These are phyloP conservation scores for Kwoniella dendrophila DNA, from an alignment of 768 basidiomycete genomes.

Conservation along the genomic window DNA sequence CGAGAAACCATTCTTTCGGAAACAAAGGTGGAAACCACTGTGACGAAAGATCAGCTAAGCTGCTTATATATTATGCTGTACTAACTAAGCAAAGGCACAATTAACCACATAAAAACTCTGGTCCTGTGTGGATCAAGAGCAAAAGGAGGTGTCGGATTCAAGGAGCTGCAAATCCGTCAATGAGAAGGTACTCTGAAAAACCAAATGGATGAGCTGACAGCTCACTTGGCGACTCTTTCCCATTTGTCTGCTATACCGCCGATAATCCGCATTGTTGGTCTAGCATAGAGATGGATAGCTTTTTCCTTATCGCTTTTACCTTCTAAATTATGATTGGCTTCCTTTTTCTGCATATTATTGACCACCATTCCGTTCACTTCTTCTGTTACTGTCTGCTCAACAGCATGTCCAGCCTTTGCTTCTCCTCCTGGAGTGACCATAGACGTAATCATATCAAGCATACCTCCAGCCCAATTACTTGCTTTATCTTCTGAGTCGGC, in stretches of 20 bases:
- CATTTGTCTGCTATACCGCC: constrained; percentile 58
- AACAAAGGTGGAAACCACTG: constrained; percentile 51
- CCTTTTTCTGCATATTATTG: constrained; percentile 50
- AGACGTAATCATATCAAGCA: constrained; percentile 52
- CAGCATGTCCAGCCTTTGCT: constrained; percentile 24
- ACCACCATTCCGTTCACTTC: constrained; percentile 41
- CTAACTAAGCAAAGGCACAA: constrained; percentile 48
- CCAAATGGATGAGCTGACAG: not conserved
- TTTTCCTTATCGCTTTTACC: constrained; percentile 52
- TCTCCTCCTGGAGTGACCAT: constrained; percentile 49
- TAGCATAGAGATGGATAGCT: constrained; percentile 53
- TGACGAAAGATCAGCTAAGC: not conserved
- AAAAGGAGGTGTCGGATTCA: constrained; percentile 58
- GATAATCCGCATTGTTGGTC: constrained; percentile 56
- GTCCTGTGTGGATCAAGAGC: constrained; percentile 41
- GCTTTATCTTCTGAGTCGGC: constrained; percentile 15
- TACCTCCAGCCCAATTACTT: constrained; percentile 10
- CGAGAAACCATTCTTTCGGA: constrained; percentile 53
- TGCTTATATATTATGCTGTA: constrained; percentile 2
- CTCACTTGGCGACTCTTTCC: constrained; percentile 57
- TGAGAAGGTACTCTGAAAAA: not conserved
- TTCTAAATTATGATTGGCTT: constrained; percentile 26
- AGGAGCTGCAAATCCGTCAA: not conserved
- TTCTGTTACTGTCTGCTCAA: constrained; percentile 13
- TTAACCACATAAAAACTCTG: constrained; percentile 48